A percentile compares a stretch with the other conserved stretches of the same genome.
Evolutionary conservation across 2,329 filamentous ascomycete species (phyloP).

Genomic region (Hymenoscyphus fructigenus): DNA sequence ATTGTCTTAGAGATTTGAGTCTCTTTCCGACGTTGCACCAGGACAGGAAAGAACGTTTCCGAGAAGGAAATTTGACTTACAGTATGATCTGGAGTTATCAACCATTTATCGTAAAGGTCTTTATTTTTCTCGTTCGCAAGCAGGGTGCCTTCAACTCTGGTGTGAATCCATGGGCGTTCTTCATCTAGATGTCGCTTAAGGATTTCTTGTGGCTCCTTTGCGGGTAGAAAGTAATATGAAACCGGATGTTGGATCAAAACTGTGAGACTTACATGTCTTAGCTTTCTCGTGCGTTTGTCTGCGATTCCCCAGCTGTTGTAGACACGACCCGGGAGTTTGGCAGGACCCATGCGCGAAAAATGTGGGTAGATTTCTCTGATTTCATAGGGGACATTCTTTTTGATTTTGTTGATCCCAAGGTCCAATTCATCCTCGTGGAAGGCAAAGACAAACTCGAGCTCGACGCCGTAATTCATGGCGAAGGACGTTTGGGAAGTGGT

Average conservation of each 20-base stretch:
- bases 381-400: conserved; percentile 18
- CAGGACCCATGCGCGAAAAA: conserved; percentile 11
- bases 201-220: conserved; percentile 18
- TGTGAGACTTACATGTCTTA: conserved; percentile 6
- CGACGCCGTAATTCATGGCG: conserved; percentile 24
- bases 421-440: conserved; percentile 25
- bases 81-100: conserved; percentile 23
- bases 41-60: too few relatives aligned
- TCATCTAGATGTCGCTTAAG: conserved; percentile 14
- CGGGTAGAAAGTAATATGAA: too few relatives aligned
- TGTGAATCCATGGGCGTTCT: conserved; percentile 7
- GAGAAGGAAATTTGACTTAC: not conserved
- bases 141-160: conserved; percentile 9
- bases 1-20: not conserved
- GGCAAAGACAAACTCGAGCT: conserved; percentile 30
- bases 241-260: not conserved
- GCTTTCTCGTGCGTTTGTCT: not conserved
- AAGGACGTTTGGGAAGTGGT: not conserved
- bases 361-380: conserved; percentile 11
- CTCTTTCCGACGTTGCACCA: too few relatives aligned
- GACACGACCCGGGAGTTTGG: conserved; percentile 10
- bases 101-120: conserved; percentile 22
- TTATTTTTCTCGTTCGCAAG: conserved; percentile 5
- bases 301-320: conserved; percentile 29
- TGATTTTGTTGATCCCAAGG: conserved; percentile 8